Base-by-base conservation (phyloP, 73 alveolate species). In the Uronychia binucleata region DNA sequence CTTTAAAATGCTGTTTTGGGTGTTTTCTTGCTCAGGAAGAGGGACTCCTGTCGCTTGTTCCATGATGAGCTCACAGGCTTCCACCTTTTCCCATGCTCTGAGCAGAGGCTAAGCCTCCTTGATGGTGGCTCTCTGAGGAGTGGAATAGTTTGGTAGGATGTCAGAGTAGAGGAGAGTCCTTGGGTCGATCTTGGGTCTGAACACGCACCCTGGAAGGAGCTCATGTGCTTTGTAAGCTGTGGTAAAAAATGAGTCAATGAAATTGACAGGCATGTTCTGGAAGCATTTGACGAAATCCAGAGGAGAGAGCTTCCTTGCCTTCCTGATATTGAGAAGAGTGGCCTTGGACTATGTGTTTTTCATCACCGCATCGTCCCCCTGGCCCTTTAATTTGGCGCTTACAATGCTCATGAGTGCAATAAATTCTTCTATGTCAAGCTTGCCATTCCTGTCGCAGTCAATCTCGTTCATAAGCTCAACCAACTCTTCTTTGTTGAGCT, bases 41-140 rank as follows among this genome's bases (percentile, higher is more conserved):
- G 95, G 93, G n/a, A 90, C 92, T 35, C 95, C 95, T 0, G 82
- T 57, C 14, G 95, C 95, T 13, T 27, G 80, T 30, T 84, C 92
- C 25, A 90, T 34, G 31, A 59, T 8, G 19, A 90, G 31, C 60
- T 90, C 75, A 80, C 88, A 85, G 5, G 83, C 77, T 74, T 58
- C 33, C 34, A 33, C 31, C 14, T 79, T 33, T 28, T 82, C 89
- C 13, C 35, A 28, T 1, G 89, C 34, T 33, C 57, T 82, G 8
- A 82, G 28, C 25, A 1, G 31, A 26, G 81, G 81, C 5, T 74
- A 32, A 0, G 59, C 77, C 33, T 30, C 57, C 30, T 82, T 82
- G 19, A 11, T 46, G 67, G 67, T 46, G 5, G 67, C 67, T 46
- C n/a, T 46, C 67, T 46, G 5, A 46, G 67, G n/a, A 46, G 5